Evolutionary conservation across 2,329 filamentous ascomycete species (phyloP).

Genomic region (Phialemonium atrogriseum): DNA sequence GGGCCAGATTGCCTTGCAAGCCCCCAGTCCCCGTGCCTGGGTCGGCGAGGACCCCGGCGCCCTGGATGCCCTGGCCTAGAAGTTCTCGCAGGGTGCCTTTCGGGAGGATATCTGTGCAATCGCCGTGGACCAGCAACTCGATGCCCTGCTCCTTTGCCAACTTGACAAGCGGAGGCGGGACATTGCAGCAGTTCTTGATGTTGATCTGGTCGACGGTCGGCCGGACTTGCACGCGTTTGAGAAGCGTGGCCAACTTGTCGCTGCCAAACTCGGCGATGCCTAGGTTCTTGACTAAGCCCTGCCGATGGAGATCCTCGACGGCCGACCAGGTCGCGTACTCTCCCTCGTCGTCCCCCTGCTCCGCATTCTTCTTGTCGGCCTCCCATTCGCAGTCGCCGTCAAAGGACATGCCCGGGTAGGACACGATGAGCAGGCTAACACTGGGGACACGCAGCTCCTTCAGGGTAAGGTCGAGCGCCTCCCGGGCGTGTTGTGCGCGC

Average conservation of each 20-base stretch:
- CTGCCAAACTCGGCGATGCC: conserved; percentile 89
- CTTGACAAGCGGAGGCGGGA: conserved; percentile 76
- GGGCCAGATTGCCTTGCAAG: conserved; percentile 68
- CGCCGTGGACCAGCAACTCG: conserved; percentile 86
- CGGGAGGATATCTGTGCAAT: conserved; percentile 87
- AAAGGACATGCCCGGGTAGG: conserved; percentile 88
- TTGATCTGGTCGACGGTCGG: conserved; percentile 95
- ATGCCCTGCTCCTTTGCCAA: conserved; percentile 79
- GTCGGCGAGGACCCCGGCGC: conserved; percentile 68
- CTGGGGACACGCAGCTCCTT: conserved; percentile 68
- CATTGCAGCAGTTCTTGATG: conserved; percentile 88
- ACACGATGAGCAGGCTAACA: conserved; percentile 84
- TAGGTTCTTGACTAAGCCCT: conserved; percentile 65
- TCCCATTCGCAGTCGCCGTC: conserved; percentile 85
- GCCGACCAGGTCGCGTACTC: conserved; percentile 61
- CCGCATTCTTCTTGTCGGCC: conserved; percentile 53
- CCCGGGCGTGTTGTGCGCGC: conserved; percentile 62
- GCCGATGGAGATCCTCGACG: conserved; percentile 63
- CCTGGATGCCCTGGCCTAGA: conserved; percentile 61
- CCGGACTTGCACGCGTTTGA: conserved; percentile 60
- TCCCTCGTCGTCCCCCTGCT: conserved; percentile 58
- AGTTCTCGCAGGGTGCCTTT: conserved; percentile 78
- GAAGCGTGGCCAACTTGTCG: conserved; percentile 69
- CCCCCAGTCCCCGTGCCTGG: conserved; percentile 34
- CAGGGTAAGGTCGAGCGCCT: conserved; percentile 72